Evolutionary conservation across 495 filamentous ascomycete species (phyloP), one percentile per base, ranked within the genome.

Genomic region (Daldinia childiae): DNA sequence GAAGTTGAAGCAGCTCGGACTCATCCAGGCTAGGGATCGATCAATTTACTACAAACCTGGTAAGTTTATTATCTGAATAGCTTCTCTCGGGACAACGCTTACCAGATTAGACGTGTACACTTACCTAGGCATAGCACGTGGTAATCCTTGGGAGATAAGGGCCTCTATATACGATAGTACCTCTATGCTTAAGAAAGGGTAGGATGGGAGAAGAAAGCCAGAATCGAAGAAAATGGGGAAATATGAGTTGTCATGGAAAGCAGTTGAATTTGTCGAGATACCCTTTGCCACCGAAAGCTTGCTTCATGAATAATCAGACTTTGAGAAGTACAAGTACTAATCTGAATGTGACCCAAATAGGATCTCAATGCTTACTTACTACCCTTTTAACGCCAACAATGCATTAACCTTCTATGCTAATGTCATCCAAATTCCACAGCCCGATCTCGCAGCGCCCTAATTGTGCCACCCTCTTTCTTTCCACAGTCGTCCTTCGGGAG

Each of bases 1-100:
- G 68, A 84, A 80, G 64, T 72, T 96, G 68, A 83, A 85, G 45
- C 80, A 86, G 50, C 74, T 93, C 62, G 88, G 85, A 5, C 74
- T 95, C 62, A 82, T 90, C 19, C 82, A 82, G 21, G 63, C 66
- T 27, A 77, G 76, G 3, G 79, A 80, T 0, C 81, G 76, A 62
- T 82, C 83, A 14, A 87, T 96, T 57, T 94, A 91, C 67, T 97
- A 96, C 78, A 95, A 96, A 75, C 86, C 83, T 62, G 85, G 87
- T 87, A 66, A 79, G 82, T 79, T 32, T 48, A 24, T 36, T 15
- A 15, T 24, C 43, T 29, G 19, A 15, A 36, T 45, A 48, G 54
- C 39, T 26, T 59, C 15, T 27, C 27, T 64, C 4, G 3, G 38
- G 26, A 52, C n/a, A 4, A 62, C 17, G 32, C 67, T 75, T 38